Conservation (phyloP, 2,329 filamentous ascomycete genomes). For the Xylariaceae sp. region DNA sequence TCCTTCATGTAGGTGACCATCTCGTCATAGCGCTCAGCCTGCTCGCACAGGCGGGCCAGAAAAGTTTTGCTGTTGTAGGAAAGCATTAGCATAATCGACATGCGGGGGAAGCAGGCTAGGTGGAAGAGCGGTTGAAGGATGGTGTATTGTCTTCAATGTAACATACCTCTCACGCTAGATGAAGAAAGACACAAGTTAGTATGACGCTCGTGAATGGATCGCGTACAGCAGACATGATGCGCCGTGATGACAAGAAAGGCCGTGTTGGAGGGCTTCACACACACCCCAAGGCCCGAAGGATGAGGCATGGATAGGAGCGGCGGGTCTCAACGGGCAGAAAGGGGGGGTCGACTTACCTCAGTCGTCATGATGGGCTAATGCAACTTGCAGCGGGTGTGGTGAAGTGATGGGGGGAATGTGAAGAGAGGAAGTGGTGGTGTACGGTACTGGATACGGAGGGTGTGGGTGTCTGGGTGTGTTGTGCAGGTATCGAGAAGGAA, state of each 20-base stretch:
- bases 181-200: constrained; percentile 29
- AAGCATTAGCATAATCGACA: constrained; percentile 17
- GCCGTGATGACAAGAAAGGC: constrained; percentile 6
- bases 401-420: constrained; percentile 2
- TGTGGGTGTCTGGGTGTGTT: too few relatives aligned
- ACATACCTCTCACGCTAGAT: constrained; percentile 67
- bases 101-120: constrained; percentile 7
- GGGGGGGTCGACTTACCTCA: constrained; percentile 27
- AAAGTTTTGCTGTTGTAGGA: constrained; percentile 82
- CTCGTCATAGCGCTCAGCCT: constrained; percentile 99
- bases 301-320: constrained; percentile 15
- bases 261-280: constrained; percentile 1
- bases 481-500: too few relatives aligned
- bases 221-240: constrained; percentile 21
- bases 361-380: constrained; percentile 29
- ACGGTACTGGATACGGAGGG: constrained; percentile 3
- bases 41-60: constrained; percentile 99
- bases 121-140: constrained; percentile 5
- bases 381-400: constrained; percentile 11
- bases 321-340: constrained; percentile 21
- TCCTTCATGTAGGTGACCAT: constrained; percentile 99
- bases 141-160: too few relatives aligned
- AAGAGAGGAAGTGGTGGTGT: constrained; percentile 1
- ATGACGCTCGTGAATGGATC: constrained; percentile 12
- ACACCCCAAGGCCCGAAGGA: constrained; percentile 7